Evolutionary conservation across 257 asterid species (phyloP).

Genomic region (Thymus mandschuricus): DNA sequence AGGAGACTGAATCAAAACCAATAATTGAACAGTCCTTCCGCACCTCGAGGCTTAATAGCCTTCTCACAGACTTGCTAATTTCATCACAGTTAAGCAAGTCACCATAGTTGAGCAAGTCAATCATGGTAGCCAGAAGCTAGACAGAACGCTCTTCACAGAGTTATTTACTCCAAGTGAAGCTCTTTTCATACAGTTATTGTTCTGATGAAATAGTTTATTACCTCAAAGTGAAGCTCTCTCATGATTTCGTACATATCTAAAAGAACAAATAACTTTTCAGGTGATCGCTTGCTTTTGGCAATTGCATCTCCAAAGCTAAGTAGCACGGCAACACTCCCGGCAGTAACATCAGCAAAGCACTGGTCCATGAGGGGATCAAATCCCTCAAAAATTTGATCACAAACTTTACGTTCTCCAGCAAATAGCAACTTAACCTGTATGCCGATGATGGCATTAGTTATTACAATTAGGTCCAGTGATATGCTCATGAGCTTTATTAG

Average conservation of each 20-base stretch:
- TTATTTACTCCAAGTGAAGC: constrained; percentile 51
- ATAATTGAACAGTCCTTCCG: background rate
- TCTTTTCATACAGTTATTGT: constrained; percentile 78
- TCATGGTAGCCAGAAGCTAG: background rate
- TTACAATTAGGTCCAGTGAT: constrained; percentile 22
- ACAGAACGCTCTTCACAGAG: background rate
- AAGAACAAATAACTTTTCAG: constrained; percentile 95
- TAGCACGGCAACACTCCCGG: constrained; percentile 87
- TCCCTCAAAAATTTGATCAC: constrained; percentile 93
- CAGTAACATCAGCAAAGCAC: constrained; percentile 91
- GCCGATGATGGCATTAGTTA: constrained; percentile 30
- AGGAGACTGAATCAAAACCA: background rate
- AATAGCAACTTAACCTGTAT: constrained; percentile 91
- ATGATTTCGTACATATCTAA: constrained; percentile 98
- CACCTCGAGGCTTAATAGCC: background rate
- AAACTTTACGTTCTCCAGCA: constrained; percentile 96
- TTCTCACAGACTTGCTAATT: background rate
- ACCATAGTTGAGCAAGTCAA: background rate
- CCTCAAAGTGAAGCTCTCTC: constrained; percentile 98
- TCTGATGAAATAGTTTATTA: constrained; percentile 36
- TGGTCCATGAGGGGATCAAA: constrained; percentile 85
- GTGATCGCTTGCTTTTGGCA: constrained; percentile 98
- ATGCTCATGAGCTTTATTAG: constrained; percentile 3
- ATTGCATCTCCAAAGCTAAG: constrained; percentile 99
- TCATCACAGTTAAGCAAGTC: too few species aligned